Base-by-base conservation (phyloP, 768 basidiomycete genomes). In the Boletus bicolor region DNA sequence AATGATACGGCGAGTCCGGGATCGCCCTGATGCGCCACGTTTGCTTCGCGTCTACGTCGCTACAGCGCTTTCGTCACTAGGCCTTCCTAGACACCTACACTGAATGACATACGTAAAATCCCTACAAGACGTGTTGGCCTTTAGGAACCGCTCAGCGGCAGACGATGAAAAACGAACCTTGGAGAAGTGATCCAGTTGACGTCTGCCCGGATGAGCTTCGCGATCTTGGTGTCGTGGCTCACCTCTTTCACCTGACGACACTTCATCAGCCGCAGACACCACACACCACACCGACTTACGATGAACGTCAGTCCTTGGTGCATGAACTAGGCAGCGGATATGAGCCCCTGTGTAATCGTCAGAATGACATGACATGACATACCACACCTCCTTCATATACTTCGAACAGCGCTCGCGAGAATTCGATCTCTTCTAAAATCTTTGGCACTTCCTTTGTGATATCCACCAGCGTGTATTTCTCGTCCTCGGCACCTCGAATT, bases 331-430 rank as follows among this genome's bases (percentile, higher is more conserved):
- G 32, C 35, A 17, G 24, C 11, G 36, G 11, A 24, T 8, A 35
- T 69, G 19, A 61, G 59, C 39, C 17, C 44, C 5, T 15, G 39
- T 17, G 32, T 32, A 17, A 26, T 1, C 21, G 5, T 14, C 12
- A 24, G 32, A 42, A 30, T 19, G 47, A 42, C 38, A 54, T 10
- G 37, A 62, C 53, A 42, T 7, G 34, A 75, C 60, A 19, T 69
- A 90, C 89, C 58, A 95, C 84, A 5, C 85, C 92, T 12, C 93
- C 93, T 72, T 94, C 92, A 63, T 94, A 96, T 9, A 90, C 73
- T 69, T 95, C 93, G 60, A 94, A 96, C 52, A 93, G 72, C 0
- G 91, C 91, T 32, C 93, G 76, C 21, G 89, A 91, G 41, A 86
- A 70, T 70, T 95, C 93, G 24, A 92, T 76, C 66, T 94, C 91